Percentiles rank a stretch among this genome's conserved stretches.
phyloP scores from a whole-genome alignment of 768 basidiomycete species.

The Rubroboletus satanas region DNA sequence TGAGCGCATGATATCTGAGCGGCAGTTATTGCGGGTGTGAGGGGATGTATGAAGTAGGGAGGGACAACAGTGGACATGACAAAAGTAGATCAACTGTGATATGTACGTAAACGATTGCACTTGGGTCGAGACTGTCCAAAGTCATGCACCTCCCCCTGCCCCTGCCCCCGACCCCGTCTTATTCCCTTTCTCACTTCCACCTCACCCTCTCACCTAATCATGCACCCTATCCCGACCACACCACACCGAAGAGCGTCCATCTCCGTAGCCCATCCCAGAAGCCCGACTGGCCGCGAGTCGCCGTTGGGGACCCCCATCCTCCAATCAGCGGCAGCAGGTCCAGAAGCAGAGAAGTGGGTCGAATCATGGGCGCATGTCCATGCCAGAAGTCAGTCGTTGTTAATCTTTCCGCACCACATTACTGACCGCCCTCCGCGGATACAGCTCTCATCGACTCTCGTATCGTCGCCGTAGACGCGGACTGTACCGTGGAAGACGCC shows the following conservation, averaged over 20 bases:
- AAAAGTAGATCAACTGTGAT: neutral
- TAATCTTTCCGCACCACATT: neutral
- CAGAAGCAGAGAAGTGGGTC: constrained; percentile 52
- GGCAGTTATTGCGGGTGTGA: constrained; percentile 37
- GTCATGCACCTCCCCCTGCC: constrained; percentile 16
- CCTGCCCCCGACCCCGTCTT: constrained; percentile 6
- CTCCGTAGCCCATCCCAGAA: constrained; percentile 12
- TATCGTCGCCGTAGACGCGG: constrained; percentile 62
- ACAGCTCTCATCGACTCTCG: constrained; percentile 69
- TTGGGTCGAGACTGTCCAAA: neutral
- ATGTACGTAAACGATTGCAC: constrained; percentile 20
- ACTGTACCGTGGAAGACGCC: constrained; percentile 75
- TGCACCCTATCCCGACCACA: constrained; percentile 15
- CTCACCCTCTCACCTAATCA: neutral
- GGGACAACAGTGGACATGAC: constrained; percentile 40
- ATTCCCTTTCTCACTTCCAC: neutral
- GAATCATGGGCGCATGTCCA: constrained; percentile 51
- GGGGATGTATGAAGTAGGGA: constrained; percentile 55
- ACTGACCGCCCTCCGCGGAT: neutral
- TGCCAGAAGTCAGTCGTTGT: constrained; percentile 49
- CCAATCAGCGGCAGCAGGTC: constrained; percentile 13
- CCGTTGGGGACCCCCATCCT: constrained; percentile 7
- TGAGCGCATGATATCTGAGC: constrained; percentile 43
- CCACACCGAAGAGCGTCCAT: constrained; percentile 20
- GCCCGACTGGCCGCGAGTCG: constrained; percentile 15